phyloP scores from a whole-genome alignment of 208 protist species.

The Naegleria gruberi region DNA sequence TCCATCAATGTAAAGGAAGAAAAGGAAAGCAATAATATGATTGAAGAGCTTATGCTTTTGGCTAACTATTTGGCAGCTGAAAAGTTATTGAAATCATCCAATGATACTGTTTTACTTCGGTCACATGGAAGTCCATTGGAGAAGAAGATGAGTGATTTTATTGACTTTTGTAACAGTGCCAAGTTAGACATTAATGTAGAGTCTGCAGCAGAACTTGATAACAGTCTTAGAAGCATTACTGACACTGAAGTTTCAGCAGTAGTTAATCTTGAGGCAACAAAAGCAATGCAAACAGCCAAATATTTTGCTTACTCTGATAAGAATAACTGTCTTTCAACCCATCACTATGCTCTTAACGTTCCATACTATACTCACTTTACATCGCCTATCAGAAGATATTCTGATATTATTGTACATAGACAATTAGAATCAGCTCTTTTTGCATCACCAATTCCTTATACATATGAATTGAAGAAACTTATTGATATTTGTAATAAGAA shows the following conservation, averaged over 20 bases:
- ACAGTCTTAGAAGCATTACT: background rate
- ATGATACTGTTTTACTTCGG: background rate
- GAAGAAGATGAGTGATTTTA: background rate
- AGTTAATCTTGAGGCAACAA: background rate
- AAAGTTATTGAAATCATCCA: background rate
- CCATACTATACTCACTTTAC: constrained; percentile 45
- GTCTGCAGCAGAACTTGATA: background rate
- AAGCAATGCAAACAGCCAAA: background rate
- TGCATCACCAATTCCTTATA: background rate
- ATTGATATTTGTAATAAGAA: background rate
- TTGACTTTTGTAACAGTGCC: background rate
- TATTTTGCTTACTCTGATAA: background rate
- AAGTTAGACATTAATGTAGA: background rate
- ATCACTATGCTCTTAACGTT: constrained; percentile 32
- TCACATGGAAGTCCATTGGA: background rate
- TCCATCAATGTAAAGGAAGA: background rate
- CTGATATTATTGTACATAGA: constrained; percentile 42
- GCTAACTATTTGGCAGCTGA: constrained; percentile 67
- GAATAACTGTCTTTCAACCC: background rate
- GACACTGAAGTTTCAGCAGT: background rate
- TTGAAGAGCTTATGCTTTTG: constrained; percentile 85
- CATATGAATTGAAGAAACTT: background rate
- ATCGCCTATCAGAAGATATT: constrained; percentile 40
- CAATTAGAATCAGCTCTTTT: constrained; percentile 18
- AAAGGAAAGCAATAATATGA: constrained; percentile 57